Base-by-base conservation (phyloP, 1,284 basidiomycete species). In the Farysia itapuensis region DNA sequence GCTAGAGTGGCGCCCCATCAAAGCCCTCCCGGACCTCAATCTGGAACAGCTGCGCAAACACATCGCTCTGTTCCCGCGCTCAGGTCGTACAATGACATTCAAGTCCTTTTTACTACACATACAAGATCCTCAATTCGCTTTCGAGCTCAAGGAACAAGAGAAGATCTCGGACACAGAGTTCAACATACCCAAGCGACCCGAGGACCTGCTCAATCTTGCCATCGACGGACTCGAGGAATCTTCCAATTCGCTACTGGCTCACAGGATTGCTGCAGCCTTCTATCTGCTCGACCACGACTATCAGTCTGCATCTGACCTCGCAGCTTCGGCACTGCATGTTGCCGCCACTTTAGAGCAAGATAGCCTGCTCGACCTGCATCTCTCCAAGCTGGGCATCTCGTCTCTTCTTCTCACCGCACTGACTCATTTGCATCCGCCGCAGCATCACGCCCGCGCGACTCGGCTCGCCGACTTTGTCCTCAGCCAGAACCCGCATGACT, bases 401-500 rank as follows among this genome's bases (percentile, higher is more conserved):
- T 79, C 83, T 6, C 79, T 81, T 5, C 80, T 91, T 12, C 84
- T 84, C 1, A 85, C 83, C 0, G 86, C 89, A 4, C 81, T 95
- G 14, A 88, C 92, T 1, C 87, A 95, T 63, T 81, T 88, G 41
- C 89, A 85, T 77, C 85, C 93, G 9, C 94, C 94, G 0, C 91
- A 92, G 69, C 86, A 96, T 67, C 94, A 98, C 74, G 67, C 80
- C 12, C 84, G 86, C 33, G 93, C 94, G 1, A 79, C 86, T 22
- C 79, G 82, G 12, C 81, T 94, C 5, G 80, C 94, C 20, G 83
- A 89, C 25, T 83, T 84, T 2, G 82, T 93, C 4, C 82, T 97
- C 4, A 65, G 79, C 1, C 38, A 81, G 35, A 82, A 86, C 29
- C 82, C 86, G 0, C 72, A 82, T 33, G 86, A 92, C 67, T 78